phyloP scores from a whole-genome alignment of 306 rosid genomes.

The Lupinus albus region DNA sequence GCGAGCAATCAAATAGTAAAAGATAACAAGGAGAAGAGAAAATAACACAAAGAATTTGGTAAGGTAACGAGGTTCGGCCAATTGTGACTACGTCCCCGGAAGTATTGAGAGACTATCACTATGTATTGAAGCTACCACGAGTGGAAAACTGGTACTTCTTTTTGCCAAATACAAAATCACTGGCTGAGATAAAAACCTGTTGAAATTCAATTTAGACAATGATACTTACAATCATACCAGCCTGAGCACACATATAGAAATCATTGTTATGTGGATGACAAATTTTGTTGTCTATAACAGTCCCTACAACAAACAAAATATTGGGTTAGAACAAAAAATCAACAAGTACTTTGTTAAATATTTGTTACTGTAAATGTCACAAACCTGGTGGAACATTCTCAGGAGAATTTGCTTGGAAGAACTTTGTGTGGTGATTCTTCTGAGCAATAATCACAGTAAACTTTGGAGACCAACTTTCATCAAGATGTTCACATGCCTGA shows the following conservation, averaged over 20 bases:
- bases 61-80: too few species aligned
- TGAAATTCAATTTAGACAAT: conserved; percentile 9
- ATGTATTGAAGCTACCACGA: too few species aligned
- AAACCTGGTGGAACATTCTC: conserved; percentile 49
- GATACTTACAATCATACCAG: conserved; percentile 46
- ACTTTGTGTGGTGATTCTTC: conserved; percentile 52
- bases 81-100: too few species aligned
- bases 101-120: too few species aligned
- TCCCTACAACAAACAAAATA: conserved; percentile 40
- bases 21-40: too few species aligned
- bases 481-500: conserved; percentile 46
- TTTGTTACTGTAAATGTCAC: not conserved
- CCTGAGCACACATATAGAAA: conserved; percentile 53
- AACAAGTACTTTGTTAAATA: not conserved
- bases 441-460: conserved; percentile 50
- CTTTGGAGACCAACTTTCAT: conserved; percentile 45
- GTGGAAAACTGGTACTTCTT: not conserved
- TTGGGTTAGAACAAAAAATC: not conserved
- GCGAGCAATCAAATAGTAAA: too few species aligned
- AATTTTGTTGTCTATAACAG: conserved; percentile 41
- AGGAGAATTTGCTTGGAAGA: conserved; percentile 33
- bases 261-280: conserved; percentile 48
- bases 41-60: too few species aligned
- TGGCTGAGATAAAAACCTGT: not conserved
- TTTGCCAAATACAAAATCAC: not conserved